Evolutionary conservation across 2,329 filamentous ascomycete genomes (phyloP), one percentile per base, ranked within the genome.

Genomic region (Pseudogymnoascus sp.): DNA sequence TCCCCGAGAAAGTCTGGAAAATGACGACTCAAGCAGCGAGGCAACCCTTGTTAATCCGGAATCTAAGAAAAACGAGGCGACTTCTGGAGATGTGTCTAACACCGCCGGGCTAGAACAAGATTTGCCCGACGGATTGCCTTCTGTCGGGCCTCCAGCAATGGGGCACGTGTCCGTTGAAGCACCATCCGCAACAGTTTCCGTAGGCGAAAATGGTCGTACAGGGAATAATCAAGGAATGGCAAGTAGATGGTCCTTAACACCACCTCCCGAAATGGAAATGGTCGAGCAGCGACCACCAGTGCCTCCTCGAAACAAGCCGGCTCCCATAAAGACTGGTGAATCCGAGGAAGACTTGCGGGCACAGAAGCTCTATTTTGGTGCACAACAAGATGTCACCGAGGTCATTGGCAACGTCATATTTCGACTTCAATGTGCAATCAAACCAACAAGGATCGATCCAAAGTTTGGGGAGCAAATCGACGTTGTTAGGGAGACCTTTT

Each of bases 381-480:
- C 71, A 35, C 94, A 99, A 71, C 92, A 99, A 75, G 94, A 99
- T 74, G 93, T 97, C 4, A 92, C 92, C 10, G 94, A 99, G 74
- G 93, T 97, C 50, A 92, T 97, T 77, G 91, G 91, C 63, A 94
- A 93, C 69, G 89, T 96, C 26, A 84, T 97, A 63, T 92, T 93
- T 70, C 88, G 94, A 59, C 79, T 97, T n/a, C 89, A 94, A 69
- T 92, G 90, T 60, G 92, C 93, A 2, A 92, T 97, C 70, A 86
- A 82, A 62, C 83, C 90, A 5, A 81, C 81, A n/a, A 82, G 81
- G 3, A 77, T 83, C 35, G 84, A 90, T 63, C 73, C 77, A 62
- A 75, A 80, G 5, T 82, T 86, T 47, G 88, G 88, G 2, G 88
- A 95, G 65, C 93, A 97, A 73, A 76, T 86, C 17, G 94, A 97